These are phyloP conservation scores for Dactylis glomerata DNA, from an alignment of 176 grass and related monocot species.

Conservation along the genomic window DNA sequence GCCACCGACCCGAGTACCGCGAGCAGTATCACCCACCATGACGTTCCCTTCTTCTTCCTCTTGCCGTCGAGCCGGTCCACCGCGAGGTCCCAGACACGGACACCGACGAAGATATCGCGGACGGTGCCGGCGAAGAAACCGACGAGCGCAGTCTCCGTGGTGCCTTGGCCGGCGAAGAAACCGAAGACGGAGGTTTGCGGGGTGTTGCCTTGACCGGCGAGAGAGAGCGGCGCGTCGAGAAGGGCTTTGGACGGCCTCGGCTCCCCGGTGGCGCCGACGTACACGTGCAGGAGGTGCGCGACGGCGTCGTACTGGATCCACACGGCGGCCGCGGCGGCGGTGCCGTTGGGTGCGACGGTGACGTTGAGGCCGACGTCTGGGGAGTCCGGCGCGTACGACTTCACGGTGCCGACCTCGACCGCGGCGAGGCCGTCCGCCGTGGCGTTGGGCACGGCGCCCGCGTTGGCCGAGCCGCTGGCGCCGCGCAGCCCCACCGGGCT, in stretches of 20 bases:
- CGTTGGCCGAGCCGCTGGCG: not conserved
- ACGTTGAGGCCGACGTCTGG: conserved; percentile 22
- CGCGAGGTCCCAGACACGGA: conserved; percentile 19
- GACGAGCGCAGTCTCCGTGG: not conserved
- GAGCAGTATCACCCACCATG: conserved; percentile 19
- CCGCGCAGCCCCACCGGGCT: not conserved
- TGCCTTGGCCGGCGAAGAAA: not conserved
- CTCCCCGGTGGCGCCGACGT: not conserved
- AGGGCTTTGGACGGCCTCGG: not conserved
- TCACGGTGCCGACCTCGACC: conserved; percentile 11
- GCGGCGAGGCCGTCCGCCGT: not conserved
- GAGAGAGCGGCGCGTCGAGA: not conserved
- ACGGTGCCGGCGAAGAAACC: conserved; percentile 15
- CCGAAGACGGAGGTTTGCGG: not conserved
- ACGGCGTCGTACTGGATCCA: conserved; percentile 30
- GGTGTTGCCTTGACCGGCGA: not conserved
- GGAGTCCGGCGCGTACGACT: not conserved
- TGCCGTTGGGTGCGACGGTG: conserved; percentile 16
- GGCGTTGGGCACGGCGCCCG: not conserved
- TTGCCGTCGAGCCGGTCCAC: not conserved
- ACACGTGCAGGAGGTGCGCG: not conserved
- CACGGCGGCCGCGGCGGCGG: not conserved
- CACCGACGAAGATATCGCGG: not conserved
- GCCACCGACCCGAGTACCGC: not conserved
- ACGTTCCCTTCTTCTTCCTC: not conserved